Evolutionary conservation across 495 filamentous ascomycete species (phyloP).

Genomic region (Talaromyces proteolyticus): DNA sequence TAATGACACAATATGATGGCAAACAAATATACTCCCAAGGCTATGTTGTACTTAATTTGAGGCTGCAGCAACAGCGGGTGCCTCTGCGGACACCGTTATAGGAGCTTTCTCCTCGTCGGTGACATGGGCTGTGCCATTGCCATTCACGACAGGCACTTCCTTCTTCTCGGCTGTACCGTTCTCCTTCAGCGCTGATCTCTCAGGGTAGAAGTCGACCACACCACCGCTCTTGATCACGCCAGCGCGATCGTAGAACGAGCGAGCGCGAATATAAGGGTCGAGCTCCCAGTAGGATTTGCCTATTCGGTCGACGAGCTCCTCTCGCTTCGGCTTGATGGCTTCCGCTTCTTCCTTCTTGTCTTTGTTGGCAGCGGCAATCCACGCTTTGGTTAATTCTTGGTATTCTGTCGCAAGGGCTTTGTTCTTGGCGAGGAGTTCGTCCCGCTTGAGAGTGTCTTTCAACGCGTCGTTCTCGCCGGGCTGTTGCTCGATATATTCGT

Average conservation of each 20-base stretch:
- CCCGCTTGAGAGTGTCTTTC: constrained; percentile 58
- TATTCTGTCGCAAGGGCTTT: constrained; percentile 58
- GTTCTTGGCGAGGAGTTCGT: constrained; percentile 54
- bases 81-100: neutral
- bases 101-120: neutral
- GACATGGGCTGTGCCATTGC: neutral
- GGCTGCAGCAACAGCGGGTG: neutral
- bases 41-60: neutral
- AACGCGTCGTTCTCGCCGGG: constrained; percentile 65
- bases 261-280: constrained; percentile 69
- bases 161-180: neutral
- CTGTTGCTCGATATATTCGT: constrained; percentile 67
- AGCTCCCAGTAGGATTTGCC: constrained; percentile 76
- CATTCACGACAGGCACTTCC: neutral
- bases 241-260: constrained; percentile 67
- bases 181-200: constrained; percentile 18
- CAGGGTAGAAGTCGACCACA: constrained; percentile 62
- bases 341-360: constrained; percentile 26
- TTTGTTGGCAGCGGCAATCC: constrained; percentile 53
- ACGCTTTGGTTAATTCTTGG: constrained; percentile 63
- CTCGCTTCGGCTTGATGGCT: constrained; percentile 52
- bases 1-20: too few species aligned
- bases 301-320: constrained; percentile 55
- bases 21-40: neutral
- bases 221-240: constrained; percentile 63